Evolutionary conservation across 768 basidiomycete species (phyloP).

Genomic region (Phlebiopsis flavidoalba): DNA sequence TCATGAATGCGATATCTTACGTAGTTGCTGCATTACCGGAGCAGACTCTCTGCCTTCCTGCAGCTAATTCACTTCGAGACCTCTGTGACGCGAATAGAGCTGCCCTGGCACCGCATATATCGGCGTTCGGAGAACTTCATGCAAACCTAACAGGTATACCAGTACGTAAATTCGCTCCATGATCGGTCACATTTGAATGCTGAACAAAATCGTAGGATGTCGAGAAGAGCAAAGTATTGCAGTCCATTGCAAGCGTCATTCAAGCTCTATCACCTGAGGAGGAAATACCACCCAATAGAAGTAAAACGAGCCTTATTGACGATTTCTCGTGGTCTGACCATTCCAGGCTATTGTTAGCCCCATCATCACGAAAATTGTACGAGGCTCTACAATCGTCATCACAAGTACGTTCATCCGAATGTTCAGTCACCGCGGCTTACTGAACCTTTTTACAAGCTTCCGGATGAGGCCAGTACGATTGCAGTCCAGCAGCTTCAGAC

Average conservation of each 20-base stretch:
- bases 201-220: conserved; percentile 47
- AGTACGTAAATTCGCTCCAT: conserved; percentile 31
- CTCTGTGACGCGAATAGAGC: conserved; percentile 86
- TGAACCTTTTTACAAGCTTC: conserved; percentile 40
- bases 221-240: conserved; percentile 86
- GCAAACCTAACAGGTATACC: conserved; percentile 69
- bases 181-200: neutral
- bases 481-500: conserved; percentile 75
- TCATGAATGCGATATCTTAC: conserved; percentile 63
- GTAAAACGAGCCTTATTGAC: conserved; percentile 29
- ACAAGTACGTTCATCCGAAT: conserved; percentile 34
- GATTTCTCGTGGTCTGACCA: neutral
- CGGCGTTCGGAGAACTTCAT: conserved; percentile 80
- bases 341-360: conserved; percentile 69
- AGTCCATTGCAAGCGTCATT: conserved; percentile 90
- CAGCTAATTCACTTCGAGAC: conserved; percentile 79
- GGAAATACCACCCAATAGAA: conserved; percentile 69
- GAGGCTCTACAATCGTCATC: conserved; percentile 52
- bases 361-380: conserved; percentile 63
- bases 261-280: conserved; percentile 81
- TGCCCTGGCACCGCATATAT: conserved; percentile 80
- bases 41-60: conserved; percentile 56
- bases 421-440: neutral
- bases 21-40: conserved; percentile 70
- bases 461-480: conserved; percentile 63